Evolutionary conservation across 768 basidiomycete genomes (phyloP).

Genomic region (Amanita rimosa): DNA sequence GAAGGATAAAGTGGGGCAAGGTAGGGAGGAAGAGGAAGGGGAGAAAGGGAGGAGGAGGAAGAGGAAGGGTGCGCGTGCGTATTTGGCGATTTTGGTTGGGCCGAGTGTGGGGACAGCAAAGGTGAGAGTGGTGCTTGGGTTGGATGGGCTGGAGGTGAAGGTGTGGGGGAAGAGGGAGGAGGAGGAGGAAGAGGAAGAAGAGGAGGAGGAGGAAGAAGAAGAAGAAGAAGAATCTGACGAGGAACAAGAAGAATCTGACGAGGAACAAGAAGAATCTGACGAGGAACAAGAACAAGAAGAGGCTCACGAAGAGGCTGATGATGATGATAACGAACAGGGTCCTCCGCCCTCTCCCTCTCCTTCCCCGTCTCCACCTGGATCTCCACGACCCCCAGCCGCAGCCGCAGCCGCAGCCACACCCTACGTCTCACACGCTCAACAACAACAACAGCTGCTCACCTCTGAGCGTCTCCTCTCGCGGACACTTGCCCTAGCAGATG

Average conservation of each 20-base stretch:
- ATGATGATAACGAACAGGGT: conserved; percentile 7
- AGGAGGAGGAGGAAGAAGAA: conserved; percentile 11
- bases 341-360: not conserved
- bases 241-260: no score
- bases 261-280: no score
- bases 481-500: no score
- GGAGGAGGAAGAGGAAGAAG: not conserved
- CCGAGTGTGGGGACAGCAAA: conserved; percentile 52
- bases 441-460: no score
- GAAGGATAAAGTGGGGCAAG: no score
- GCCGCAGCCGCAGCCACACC: no score
- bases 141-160: conserved; percentile 52
- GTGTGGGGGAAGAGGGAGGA: conserved; percentile 27
- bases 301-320: conserved; percentile 6
- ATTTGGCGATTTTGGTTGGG: conserved; percentile 56
- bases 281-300: conserved; percentile 1
- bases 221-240: conserved; percentile 12
- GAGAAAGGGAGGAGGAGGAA: conserved; percentile 17
- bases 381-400: no score
- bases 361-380: not conserved
- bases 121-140: conserved; percentile 45
- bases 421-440: no score
- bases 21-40: not conserved
- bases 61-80: conserved; percentile 21
- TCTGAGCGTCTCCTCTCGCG: no score